Evolutionary conservation across 1,284 basidiomycete species (phyloP).

Genomic region (Mycena sp.): DNA sequence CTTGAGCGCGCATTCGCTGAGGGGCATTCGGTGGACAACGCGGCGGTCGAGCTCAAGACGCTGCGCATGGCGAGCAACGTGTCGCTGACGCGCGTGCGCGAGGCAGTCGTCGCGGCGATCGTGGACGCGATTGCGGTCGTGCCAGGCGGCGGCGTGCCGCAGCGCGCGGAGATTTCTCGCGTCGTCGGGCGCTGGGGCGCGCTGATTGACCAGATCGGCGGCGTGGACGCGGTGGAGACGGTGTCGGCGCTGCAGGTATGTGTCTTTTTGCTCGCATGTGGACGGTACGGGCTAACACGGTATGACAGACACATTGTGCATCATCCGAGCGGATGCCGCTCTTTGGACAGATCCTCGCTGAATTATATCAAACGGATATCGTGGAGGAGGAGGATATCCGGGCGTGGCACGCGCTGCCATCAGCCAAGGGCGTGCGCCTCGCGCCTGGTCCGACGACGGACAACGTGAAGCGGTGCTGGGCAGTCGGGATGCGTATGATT

Average conservation of each 20-base stretch:
- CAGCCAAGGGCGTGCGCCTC: conserved; percentile 58
- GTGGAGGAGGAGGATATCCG: conserved; percentile 85
- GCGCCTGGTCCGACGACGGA: conserved; percentile 54
- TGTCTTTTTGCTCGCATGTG: not conserved
- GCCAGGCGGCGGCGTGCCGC: conserved; percentile 58
- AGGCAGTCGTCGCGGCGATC: conserved; percentile 79
- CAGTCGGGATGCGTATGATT: conserved; percentile 76
- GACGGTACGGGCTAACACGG: conserved; percentile 20
- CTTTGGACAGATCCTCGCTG: conserved; percentile 80
- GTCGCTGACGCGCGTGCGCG: conserved; percentile 77
- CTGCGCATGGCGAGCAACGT: conserved; percentile 95
- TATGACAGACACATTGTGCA: conserved; percentile 68
- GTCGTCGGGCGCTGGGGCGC: conserved; percentile 76
- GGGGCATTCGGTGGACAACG: conserved; percentile 90
- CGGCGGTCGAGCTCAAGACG: conserved; percentile 92
- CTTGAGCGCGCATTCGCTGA: conserved; percentile 92
- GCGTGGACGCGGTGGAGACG: conserved; percentile 79
- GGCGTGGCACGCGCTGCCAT: conserved; percentile 67
- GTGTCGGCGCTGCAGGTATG: conserved; percentile 74
- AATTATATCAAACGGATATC: conserved; percentile 79
- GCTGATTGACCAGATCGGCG: conserved; percentile 79
- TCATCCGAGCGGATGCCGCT: conserved; percentile 66
- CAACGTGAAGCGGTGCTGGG: conserved; percentile 74
- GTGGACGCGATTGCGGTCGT: conserved; percentile 73
- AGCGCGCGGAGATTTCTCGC: conserved; percentile 67